A percentile compares a stretch with the other conserved stretches of the same genome.
These are phyloP conservation scores for Phaeolepiota aurea DNA, from an alignment of 768 basidiomycete genomes.

Conservation along the genomic window DNA sequence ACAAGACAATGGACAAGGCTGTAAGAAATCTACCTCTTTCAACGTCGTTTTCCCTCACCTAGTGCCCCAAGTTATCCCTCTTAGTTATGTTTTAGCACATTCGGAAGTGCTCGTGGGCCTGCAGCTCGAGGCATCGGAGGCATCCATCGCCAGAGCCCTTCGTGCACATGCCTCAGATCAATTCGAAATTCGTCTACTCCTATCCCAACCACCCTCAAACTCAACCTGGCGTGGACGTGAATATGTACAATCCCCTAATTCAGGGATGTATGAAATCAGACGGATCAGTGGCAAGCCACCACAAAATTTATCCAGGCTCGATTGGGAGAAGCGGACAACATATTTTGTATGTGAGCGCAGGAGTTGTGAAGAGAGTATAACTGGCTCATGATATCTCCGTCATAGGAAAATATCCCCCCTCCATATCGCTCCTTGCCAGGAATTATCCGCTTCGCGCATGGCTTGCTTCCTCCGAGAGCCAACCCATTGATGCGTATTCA, in stretches of 20 bases:
- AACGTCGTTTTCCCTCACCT: conserved; percentile 6
- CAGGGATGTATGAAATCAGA: conserved; percentile 63
- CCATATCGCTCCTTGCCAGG: conserved; percentile 42
- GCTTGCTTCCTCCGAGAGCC: conserved; percentile 19
- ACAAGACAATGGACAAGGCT: conserved; percentile 27
- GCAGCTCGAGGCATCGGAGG: conserved; percentile 26
- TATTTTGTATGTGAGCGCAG: conserved; percentile 68
- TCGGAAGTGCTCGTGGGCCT: conserved; percentile 24
- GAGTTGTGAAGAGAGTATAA: too few relatives aligned
- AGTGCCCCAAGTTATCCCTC: conserved; percentile 42
- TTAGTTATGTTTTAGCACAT: conserved; percentile 41
- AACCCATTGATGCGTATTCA: conserved; percentile 30
- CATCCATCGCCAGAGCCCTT: conserved; percentile 47
- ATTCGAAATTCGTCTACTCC: conserved; percentile 57
- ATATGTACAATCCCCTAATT: conserved; percentile 10
- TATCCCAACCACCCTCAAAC: conserved; percentile 31
- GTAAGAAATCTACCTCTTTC: conserved; percentile 26
- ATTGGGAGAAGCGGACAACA: conserved; percentile 58
- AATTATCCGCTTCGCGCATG: conserved; percentile 35
- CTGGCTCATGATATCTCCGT: background rate
- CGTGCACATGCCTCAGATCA: conserved; percentile 35
- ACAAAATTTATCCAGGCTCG: conserved; percentile 18
- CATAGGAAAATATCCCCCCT: conserved; percentile 64
- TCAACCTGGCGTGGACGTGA: conserved; percentile 17
- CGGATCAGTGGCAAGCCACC: conserved; percentile 19